phyloP scores from a whole-genome alignment of 2,329 filamentous ascomycete genomes.

The Beauveria sp. region DNA sequence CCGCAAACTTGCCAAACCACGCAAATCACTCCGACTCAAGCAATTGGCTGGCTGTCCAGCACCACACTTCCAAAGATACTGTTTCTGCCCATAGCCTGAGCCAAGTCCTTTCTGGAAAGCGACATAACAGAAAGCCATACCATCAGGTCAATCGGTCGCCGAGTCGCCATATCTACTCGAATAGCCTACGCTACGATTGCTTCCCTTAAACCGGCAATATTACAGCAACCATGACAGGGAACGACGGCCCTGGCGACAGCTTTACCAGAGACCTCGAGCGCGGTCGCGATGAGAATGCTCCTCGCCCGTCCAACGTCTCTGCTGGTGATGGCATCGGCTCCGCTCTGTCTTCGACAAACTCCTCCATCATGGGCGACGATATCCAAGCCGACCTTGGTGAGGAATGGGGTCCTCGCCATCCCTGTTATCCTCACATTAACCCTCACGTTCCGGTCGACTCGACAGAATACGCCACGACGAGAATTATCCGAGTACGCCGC shows the following conservation, averaged over 20 bases:
- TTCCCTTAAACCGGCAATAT: neutral
- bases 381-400: constrained; percentile 62
- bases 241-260: constrained; percentile 22
- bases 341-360: constrained; percentile 47
- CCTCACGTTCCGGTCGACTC: constrained; percentile 79
- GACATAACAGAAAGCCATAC: too few relatives aligned
- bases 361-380: constrained; percentile 56
- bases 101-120: neutral
- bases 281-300: constrained; percentile 38
- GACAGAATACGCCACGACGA: constrained; percentile 65
- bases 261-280: constrained; percentile 49
- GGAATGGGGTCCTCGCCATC: constrained; percentile 88
- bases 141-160: neutral
- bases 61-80: neutral
- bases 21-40: neutral
- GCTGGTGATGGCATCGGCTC: constrained; percentile 46
- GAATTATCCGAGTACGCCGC: constrained; percentile 82
- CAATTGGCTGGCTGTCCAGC: neutral
- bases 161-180: neutral
- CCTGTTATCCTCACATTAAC: constrained; percentile 90
- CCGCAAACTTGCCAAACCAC: neutral
- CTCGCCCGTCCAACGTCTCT: constrained; percentile 41
- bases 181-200: neutral
- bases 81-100: neutral
- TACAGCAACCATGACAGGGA: neutral